Conservation (phyloP, 345 rosid species). For the Salix caprea region DNA sequence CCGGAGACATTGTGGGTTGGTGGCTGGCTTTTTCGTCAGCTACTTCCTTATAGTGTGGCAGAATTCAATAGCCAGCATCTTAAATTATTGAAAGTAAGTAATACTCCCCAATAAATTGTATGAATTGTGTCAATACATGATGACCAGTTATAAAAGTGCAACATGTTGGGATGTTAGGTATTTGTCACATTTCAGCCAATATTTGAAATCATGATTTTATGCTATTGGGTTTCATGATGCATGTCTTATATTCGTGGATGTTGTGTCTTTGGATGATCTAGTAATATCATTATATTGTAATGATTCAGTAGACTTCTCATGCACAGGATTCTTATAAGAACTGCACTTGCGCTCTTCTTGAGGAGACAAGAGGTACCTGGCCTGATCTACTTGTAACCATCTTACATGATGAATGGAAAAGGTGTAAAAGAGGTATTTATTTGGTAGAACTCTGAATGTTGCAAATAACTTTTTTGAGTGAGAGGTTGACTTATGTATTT, state of each 20-base stretch:
- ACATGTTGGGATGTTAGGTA: background rate
- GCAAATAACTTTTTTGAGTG: constrained; percentile 10
- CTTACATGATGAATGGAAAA: constrained; percentile 84
- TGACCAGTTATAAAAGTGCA: background rate
- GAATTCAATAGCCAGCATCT: constrained; percentile 84
- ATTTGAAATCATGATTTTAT: background rate
- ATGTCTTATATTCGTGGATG: background rate
- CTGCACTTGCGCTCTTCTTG: constrained; percentile 41
- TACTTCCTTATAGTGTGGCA: constrained; percentile 82
- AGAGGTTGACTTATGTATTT: constrained; percentile 16
- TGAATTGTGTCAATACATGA: background rate
- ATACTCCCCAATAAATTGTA: background rate
- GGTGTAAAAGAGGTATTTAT: constrained; percentile 87
- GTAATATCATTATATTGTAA: background rate
- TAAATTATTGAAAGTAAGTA: constrained; percentile 55
- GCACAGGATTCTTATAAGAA: constrained; percentile 68
- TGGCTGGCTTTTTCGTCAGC: constrained; percentile 96
- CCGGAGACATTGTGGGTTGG: constrained; percentile 96
- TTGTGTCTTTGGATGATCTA: background rate
- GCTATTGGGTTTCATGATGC: background rate
- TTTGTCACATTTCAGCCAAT: background rate
- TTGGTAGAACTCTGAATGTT: constrained; percentile 9
- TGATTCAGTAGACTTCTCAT: constrained; percentile 1
- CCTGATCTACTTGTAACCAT: constrained; percentile 68
- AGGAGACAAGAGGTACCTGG: constrained; percentile 79